Percentiles rank a stretch among this genome's conserved stretches.
phyloP scores from a whole-genome alignment of 1,284 basidiomycete species.

The Heliocybe sulcata region DNA sequence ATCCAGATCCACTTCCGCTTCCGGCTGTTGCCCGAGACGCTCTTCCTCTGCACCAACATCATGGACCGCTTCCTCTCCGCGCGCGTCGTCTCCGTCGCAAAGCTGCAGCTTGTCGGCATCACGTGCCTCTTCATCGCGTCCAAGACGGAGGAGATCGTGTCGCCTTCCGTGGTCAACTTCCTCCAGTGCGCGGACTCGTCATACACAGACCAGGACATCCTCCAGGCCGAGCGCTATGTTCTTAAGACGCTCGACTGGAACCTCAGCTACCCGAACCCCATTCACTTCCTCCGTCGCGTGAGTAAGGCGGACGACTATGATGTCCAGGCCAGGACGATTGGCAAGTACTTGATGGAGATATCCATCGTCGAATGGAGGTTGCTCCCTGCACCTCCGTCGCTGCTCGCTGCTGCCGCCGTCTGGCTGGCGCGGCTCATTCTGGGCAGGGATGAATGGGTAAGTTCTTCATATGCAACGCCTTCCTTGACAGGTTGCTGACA shows the following conservation, averaged over 20 bases:
- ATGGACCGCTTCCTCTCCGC: constrained; percentile 95
- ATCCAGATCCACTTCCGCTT: constrained; percentile 95
- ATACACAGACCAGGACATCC: constrained; percentile 83
- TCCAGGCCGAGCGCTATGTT: constrained; percentile 92
- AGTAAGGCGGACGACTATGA: constrained; percentile 98
- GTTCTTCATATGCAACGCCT: constrained; percentile 18
- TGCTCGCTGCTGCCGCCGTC: constrained; percentile 84
- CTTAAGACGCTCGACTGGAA: constrained; percentile 91
- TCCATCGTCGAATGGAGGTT: constrained; percentile 84
- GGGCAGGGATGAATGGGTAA: constrained; percentile 81
- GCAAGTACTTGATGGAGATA: constrained; percentile 93
- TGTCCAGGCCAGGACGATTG: constrained; percentile 84
- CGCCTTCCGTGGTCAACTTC: constrained; percentile 86
- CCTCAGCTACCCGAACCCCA: constrained; percentile 87
- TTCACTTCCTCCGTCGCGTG: constrained; percentile 87
- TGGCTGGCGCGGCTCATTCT: constrained; percentile 90
- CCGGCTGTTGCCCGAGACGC: constrained; percentile 90
- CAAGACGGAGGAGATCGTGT: constrained; percentile 95
- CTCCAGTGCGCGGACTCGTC: constrained; percentile 85
- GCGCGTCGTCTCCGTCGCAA: constrained; percentile 85
- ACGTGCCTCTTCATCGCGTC: constrained; percentile 91
- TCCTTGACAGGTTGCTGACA: constrained; percentile 8
- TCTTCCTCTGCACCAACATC: constrained; percentile 93
- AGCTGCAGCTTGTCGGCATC: constrained; percentile 93
- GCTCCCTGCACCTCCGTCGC: constrained; percentile 74